A percentile compares a stretch with the other conserved stretches of the same genome.
Evolutionary conservation across 2,329 filamentous ascomycete genomes (phyloP).

Genomic region (Fusarium robinianum): DNA sequence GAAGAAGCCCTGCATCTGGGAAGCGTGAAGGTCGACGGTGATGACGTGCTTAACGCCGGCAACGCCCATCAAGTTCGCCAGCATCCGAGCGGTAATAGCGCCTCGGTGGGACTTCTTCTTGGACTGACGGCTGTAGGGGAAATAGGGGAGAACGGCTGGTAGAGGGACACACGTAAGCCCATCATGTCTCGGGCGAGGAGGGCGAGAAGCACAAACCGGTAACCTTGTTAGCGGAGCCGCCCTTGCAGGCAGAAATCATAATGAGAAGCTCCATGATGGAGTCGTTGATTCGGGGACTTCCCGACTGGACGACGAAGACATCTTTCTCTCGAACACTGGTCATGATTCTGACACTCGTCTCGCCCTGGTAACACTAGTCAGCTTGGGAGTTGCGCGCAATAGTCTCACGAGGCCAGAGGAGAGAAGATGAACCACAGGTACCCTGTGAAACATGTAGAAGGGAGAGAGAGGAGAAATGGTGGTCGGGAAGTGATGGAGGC

Average conservation of each 20-base stretch:
- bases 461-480: no score
- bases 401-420: slow-evolving; percentile 1
- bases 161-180: slow-evolving; percentile 20
- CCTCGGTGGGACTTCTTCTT: slow-evolving; percentile 99
- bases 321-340: slow-evolving; percentile 92
- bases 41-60: slow-evolving; percentile 97
- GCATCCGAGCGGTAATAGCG: slow-evolving; percentile 94
- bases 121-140: slow-evolving; percentile 98
- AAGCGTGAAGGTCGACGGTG: slow-evolving; percentile 93
- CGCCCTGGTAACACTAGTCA: slow-evolving; percentile 54
- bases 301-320: slow-evolving; percentile 98
- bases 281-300: slow-evolving; percentile 95
- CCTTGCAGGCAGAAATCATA: slow-evolving; percentile 98
- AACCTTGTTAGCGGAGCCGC: slow-evolving; percentile 93
- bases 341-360: slow-evolving; percentile 71
- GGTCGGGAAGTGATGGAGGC: slow-evolving; percentile 13
- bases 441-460: no score
- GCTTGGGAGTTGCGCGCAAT: slow-evolving; percentile 14
- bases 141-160: slow-evolving; percentile 86
- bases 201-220: slow-evolving; percentile 68
- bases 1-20: slow-evolving; percentile 99
- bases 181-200: slow-evolving; percentile 18
- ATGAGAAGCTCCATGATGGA: slow-evolving; percentile 99
- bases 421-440: no score
- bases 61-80: slow-evolving; percentile 90